These are phyloP conservation scores for Fraxinus anomala DNA, from an alignment of 257 asterid genomes.

Conservation along the genomic window DNA sequence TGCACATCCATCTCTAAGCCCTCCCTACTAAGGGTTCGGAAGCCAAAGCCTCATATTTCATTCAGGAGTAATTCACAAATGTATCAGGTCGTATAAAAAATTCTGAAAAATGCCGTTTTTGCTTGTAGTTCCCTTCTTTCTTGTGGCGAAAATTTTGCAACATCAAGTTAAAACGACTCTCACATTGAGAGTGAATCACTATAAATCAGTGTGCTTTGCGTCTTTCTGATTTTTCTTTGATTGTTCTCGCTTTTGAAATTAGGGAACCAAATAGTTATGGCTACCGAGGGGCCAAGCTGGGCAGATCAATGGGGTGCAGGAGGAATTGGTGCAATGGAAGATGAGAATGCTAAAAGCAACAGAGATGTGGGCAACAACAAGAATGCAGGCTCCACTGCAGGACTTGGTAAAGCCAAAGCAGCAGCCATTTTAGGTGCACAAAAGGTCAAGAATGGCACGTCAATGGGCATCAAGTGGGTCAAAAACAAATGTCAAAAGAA, in stretches of 20 bases:
- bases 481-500: slow-evolving; percentile 74
- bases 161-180: no score
- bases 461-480: slow-evolving; percentile 68
- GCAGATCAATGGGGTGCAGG: slow-evolving; percentile 99
- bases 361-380: slow-evolving; percentile 40
- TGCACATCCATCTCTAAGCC: no score
- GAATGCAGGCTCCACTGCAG: slow-evolving; percentile 39
- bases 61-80: no score
- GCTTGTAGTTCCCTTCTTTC: background rate
- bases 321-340: slow-evolving; percentile 74
- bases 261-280: slow-evolving; percentile 42
- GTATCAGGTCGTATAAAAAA: no score
- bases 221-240: background rate
- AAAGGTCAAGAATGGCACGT: slow-evolving; percentile 63
- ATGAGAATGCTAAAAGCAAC: slow-evolving; percentile 35
- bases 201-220: background rate
- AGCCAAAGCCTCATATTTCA: no score
- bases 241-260: background rate
- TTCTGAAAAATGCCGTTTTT: background rate
- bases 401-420: slow-evolving; percentile 69
- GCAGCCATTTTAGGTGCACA: slow-evolving; percentile 58
- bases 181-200: no score
- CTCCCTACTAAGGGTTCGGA: no score
- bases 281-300: slow-evolving; percentile 78
- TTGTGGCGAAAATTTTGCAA: background rate